A percentile compares a stretch with the other conserved stretches of the same genome.
phyloP scores from a whole-genome alignment of 129 eudicot species.

The Daucus carota region DNA sequence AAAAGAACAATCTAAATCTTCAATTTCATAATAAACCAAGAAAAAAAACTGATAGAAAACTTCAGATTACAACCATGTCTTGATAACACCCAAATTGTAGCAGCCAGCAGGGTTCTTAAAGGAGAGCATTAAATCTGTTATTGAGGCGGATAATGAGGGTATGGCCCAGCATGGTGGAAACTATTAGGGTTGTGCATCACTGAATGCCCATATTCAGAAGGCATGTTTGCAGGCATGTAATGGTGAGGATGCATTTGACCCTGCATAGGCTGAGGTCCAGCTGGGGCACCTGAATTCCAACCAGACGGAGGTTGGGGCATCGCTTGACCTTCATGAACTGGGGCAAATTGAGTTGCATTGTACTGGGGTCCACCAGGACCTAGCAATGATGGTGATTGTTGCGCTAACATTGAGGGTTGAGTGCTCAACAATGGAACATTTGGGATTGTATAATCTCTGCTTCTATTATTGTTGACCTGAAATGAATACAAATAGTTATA shows the following conservation, averaged over 20 bases:
- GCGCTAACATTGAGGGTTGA: constrained; percentile 74
- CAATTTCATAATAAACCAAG: not conserved
- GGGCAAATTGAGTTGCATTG: constrained; percentile 44
- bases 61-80: not conserved
- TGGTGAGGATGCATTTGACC: constrained; percentile 59
- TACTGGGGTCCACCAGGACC: constrained; percentile 42
- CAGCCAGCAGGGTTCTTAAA: constrained; percentile 40
- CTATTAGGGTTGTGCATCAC: constrained; percentile 43
- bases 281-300: constrained; percentile 46
- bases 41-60: not conserved
- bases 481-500: not conserved
- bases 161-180: constrained; percentile 40
- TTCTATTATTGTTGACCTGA: constrained; percentile 84
- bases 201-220: constrained; percentile 22
- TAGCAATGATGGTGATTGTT: constrained; percentile 53
- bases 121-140: constrained; percentile 33
- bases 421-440: constrained; percentile 37
- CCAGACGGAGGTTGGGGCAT: constrained; percentile 48
- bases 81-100: constrained; percentile 10
- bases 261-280: constrained; percentile 38
- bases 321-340: constrained; percentile 42
- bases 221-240: constrained; percentile 39
- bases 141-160: constrained; percentile 62
- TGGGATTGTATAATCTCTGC: constrained; percentile 87
- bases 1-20: not conserved